A percentile compares a stretch with the other conserved stretches of the same genome.
phyloP scores from a whole-genome alignment of 257 asterid species.

The Solanum infundibuliforme region DNA sequence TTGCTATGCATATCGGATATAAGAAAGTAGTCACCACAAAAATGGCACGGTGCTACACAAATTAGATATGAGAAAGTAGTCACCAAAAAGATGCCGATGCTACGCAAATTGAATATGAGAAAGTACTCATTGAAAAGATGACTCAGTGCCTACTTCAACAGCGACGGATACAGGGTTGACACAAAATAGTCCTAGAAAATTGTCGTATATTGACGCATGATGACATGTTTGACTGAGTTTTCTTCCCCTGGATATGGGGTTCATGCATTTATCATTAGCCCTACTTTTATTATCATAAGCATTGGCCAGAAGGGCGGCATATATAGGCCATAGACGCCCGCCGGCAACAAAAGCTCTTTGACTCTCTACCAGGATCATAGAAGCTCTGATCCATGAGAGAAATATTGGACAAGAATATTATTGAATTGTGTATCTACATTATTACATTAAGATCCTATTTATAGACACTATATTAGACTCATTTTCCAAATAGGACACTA shows the following conservation, averaged over 20 bases:
- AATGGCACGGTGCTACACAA: too few relatives aligned
- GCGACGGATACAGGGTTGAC: background rate
- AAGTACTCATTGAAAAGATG: background rate
- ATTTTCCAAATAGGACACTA: background rate
- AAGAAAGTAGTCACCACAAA: too few relatives aligned
- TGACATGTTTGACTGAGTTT: too few relatives aligned
- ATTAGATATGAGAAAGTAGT: background rate
- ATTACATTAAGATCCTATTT: too few relatives aligned
- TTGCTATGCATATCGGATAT: too few relatives aligned
- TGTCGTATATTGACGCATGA: background rate
- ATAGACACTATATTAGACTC: too few relatives aligned
- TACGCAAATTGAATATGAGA: background rate
- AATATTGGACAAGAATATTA: background rate
- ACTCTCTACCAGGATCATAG: background rate
- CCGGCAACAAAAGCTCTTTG: background rate
- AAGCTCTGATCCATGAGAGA: background rate
- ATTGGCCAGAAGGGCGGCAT: background rate
- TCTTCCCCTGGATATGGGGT: background rate
- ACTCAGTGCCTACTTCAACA: background rate
- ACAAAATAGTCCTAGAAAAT: too few relatives aligned
- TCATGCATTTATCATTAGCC: background rate
- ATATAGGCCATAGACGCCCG: background rate
- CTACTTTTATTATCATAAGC: background rate
- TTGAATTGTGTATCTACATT: background rate
- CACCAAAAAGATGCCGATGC: background rate